Conservation (phyloP, 2,329 filamentous ascomycete species). For the Trichophyton simii region DNA sequence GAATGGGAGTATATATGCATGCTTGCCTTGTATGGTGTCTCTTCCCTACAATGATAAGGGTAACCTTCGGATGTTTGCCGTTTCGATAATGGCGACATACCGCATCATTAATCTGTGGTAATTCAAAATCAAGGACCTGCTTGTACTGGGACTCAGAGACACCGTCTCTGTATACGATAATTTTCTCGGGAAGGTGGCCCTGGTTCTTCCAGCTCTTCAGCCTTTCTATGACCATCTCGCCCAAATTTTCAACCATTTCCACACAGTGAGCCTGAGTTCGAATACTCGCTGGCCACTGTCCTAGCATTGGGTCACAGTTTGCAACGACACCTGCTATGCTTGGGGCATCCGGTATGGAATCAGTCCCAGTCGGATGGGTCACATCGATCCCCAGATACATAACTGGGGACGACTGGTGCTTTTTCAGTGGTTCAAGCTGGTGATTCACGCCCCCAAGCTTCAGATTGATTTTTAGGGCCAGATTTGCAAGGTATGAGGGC, state of each 20-base stretch:
- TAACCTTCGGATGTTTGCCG: conserved; percentile 45
- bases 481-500: conserved; percentile 40
- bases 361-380: conserved; percentile 63
- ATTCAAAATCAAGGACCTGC: conserved; percentile 54
- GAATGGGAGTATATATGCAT: neutral
- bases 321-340: conserved; percentile 48
- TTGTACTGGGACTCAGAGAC: conserved; percentile 77
- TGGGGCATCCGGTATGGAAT: conserved; percentile 46
- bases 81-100: conserved; percentile 48
- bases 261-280: conserved; percentile 49
- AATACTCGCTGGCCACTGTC: conserved; percentile 66
- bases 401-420: conserved; percentile 54
- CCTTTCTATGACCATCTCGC: conserved; percentile 49
- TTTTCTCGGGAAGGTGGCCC: conserved; percentile 52
- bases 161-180: conserved; percentile 78
- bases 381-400: conserved; percentile 86
- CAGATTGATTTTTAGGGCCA: conserved; percentile 67
- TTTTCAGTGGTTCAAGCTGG: conserved; percentile 45
- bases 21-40: conserved; percentile 61
- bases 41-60: conserved; percentile 72
- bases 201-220: conserved; percentile 51
- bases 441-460: conserved; percentile 64
- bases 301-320: conserved; percentile 55
- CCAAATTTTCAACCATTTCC: conserved; percentile 59
- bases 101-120: conserved; percentile 43